These are phyloP conservation scores for Zanthoxylum bungeanum DNA, from an alignment of 345 rosid species.

Conservation along the genomic window DNA sequence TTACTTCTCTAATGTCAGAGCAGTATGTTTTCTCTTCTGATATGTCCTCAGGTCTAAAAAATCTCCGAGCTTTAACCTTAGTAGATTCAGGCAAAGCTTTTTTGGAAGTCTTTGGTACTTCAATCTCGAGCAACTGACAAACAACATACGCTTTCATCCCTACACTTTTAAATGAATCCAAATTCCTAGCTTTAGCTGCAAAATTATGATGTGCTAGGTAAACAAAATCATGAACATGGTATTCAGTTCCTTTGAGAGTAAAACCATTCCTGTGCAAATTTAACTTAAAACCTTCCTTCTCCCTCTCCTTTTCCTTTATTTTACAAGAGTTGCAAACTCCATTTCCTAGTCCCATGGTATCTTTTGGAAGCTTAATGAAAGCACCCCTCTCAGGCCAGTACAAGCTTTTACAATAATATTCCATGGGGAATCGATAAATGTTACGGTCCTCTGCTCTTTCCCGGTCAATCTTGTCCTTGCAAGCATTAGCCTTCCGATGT, in stretches of 20 bases:
- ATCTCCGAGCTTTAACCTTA: slow-evolving; percentile 47
- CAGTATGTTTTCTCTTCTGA: slow-evolving; percentile 62
- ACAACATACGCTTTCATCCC: slow-evolving; percentile 58
- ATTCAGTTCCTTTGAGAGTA: slow-evolving; percentile 36
- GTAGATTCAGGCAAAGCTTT: slow-evolving; percentile 28
- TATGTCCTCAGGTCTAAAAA: slow-evolving; percentile 69
- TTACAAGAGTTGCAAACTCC: slow-evolving; percentile 54
- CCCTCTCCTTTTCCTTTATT: slow-evolving; percentile 31
- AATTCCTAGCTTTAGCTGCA: slow-evolving; percentile 18
- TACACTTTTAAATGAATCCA: slow-evolving; percentile 45
- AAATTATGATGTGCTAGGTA: slow-evolving; percentile 43
- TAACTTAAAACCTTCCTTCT: slow-evolving; percentile 28
- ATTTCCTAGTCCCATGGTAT: slow-evolving; percentile 40
- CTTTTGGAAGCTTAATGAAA: slow-evolving; percentile 47
- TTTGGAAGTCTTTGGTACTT: slow-evolving; percentile 26
- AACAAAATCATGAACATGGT: slow-evolving; percentile 44
- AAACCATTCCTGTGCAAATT: slow-evolving; percentile 29
- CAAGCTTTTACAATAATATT: slow-evolving; percentile 55
- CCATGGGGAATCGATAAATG: slow-evolving; percentile 37
- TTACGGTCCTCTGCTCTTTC: slow-evolving; percentile 49
- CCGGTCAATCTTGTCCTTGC: slow-evolving; percentile 40
- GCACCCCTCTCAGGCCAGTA: slow-evolving; percentile 66
- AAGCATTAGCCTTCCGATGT: slow-evolving; percentile 43
- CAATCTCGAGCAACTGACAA: slow-evolving; percentile 55
- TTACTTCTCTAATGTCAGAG: slow-evolving; percentile 62